Evolutionary conservation across 352 stramenopile species (phyloP), one percentile per base, ranked within the genome.

Genomic region (Phytophthora cryptogea): DNA sequence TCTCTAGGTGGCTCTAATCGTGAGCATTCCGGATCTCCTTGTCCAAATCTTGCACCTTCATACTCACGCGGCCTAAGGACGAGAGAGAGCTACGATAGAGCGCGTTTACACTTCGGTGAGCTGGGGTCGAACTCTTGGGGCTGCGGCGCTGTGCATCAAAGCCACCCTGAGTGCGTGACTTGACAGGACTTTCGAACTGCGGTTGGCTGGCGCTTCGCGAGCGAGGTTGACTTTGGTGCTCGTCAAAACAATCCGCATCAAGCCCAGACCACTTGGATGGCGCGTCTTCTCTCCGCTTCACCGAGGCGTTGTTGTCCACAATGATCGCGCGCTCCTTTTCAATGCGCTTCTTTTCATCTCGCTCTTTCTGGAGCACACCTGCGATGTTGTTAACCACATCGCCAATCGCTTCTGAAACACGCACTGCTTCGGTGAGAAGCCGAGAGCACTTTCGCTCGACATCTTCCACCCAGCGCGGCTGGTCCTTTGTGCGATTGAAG

Each of bases 41-140:
- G 56, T 89, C 80, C 41, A 92, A 80, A n/a, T 72, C 74, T 59
- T 89, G 80, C 32, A 92, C 59, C 50, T 90, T 82, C 4, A 83
- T 62, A 28, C 78, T 70, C 31, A 92, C 72, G 11, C 82, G 82
- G 13, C 76, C 65, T 35, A 91, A 65, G 2, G 78, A 86, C 2
- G 72, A 71, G 11, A 92, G 48, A 4, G 83, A 89, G 59, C 63
- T 74, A 37, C 51, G 57, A 30, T 86, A 83, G 28, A 86, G 55
- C 2, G 54, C 55, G 28, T 71, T 78, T n/a, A 70, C 54, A 31
- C 35, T 63, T 23, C 51, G 57, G 8, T 31, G 66, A 40, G 37
- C 35, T 46, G 39, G 41, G 41, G 52, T 44, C n/a, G 56, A 72
- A 9, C 72, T 54, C 40, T 68, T 66, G 0, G 68, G 76, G 46